Conservation (phyloP, 306 rosid species). For the Pyrus pyrifolia region DNA sequence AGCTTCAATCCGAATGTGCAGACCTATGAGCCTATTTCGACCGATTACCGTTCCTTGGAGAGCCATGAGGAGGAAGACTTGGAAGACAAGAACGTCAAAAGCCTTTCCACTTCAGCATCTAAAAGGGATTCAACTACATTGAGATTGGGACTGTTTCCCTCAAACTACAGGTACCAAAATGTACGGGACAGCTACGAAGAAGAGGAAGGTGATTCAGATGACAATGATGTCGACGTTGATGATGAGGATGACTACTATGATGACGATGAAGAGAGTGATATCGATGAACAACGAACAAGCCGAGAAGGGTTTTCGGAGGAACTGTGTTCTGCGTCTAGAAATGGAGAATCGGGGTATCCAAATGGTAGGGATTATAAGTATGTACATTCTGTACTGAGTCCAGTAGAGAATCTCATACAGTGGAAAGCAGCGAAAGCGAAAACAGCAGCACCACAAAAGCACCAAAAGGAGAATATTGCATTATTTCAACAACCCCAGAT, state of each 20-base stretch:
- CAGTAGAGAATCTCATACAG: constrained; percentile 72
- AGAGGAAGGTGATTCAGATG: constrained; percentile 56
- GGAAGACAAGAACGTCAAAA: constrained; percentile 15
- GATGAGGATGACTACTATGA: constrained; percentile 25
- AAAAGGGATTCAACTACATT: constrained; percentile 17
- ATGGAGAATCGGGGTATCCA: background rate
- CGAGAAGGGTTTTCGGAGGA: constrained; percentile 25
- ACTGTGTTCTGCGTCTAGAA: constrained; percentile 10
- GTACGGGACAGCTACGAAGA: constrained; percentile 48
- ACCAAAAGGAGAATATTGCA: constrained; percentile 53
- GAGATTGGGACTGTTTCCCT: constrained; percentile 30
- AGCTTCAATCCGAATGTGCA: constrained; percentile 79
- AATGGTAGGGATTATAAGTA: constrained; percentile 8
- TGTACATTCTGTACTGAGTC: constrained; percentile 57
- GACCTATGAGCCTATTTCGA: constrained; percentile 63
- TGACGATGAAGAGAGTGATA: constrained; percentile 6
- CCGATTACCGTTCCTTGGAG: constrained; percentile 36
- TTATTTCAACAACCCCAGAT: constrained; percentile 19
- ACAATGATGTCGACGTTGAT: constrained; percentile 20
- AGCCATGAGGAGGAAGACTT: constrained; percentile 37
- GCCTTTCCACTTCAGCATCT: constrained; percentile 15
- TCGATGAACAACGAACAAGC: constrained; percentile 17
- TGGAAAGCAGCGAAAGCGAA: constrained; percentile 87
- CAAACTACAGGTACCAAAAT: constrained; percentile 69
- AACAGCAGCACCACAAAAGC: constrained; percentile 42